A percentile compares a stretch with the other conserved stretches of the same genome.
Conservation (phyloP, 164 flowering plant species). For the Sedum album region DNA sequence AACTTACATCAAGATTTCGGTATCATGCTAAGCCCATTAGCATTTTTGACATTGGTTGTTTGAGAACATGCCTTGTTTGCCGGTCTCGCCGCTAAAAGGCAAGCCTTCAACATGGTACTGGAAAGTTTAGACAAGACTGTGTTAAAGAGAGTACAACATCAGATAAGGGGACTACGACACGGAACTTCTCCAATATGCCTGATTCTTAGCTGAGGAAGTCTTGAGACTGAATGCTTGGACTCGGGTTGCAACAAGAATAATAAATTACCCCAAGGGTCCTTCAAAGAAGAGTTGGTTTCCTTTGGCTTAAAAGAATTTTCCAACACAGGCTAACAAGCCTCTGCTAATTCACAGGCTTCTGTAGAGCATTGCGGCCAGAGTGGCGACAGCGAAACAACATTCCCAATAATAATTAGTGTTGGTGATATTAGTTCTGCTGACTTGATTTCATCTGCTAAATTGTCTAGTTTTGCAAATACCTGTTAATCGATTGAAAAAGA, state of each 20-base stretch:
- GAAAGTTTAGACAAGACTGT: background rate
- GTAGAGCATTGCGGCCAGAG: constrained; percentile 49
- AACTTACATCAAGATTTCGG: background rate
- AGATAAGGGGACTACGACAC: background rate
- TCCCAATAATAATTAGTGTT: constrained; percentile 81
- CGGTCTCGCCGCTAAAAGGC: background rate
- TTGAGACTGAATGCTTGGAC: background rate
- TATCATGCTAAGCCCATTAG: background rate
- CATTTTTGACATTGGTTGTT: too few relatives aligned
- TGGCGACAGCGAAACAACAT: constrained; percentile 87
- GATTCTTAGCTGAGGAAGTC: background rate
- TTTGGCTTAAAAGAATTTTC: background rate
- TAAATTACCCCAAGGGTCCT: background rate
- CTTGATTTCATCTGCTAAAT: constrained; percentile 57
- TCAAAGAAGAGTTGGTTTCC: background rate
- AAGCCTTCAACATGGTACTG: background rate
- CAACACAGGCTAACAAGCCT: constrained; percentile 18
- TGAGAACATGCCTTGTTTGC: too few relatives aligned
- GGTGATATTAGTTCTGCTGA: constrained; percentile 62
- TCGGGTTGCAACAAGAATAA: background rate
- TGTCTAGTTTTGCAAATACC: constrained; percentile 74
- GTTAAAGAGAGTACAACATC: background rate
- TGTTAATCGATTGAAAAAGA: constrained; percentile 8
- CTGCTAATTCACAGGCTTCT: constrained; percentile 28
- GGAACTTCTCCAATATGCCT: background rate